phyloP scores from a whole-genome alignment of 306 rosid species.

The Fagus crenata region DNA sequence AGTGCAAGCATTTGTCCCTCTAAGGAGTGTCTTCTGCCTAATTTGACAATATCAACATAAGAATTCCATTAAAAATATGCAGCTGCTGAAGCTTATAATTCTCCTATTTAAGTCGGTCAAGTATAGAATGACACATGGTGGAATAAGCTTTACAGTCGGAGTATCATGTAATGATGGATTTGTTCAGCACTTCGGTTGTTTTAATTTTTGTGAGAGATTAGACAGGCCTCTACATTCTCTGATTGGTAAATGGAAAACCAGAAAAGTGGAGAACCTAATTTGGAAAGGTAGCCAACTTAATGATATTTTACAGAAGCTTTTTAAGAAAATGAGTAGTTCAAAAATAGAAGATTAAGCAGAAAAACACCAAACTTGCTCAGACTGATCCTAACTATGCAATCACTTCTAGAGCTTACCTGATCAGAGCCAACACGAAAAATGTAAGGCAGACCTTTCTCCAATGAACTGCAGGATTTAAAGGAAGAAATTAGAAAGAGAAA shows the following conservation, averaged over 20 bases:
- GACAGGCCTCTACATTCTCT: neutral
- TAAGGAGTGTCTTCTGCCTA: neutral
- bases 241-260: neutral
- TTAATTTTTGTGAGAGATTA: neutral
- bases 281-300: neutral
- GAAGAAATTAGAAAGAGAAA: neutral
- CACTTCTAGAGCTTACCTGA: slow-evolving; percentile 52
- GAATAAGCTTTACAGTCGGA: neutral
- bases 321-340: neutral
- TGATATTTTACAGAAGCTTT: neutral
- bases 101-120: neutral
- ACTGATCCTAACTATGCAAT: neutral
- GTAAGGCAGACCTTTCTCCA: slow-evolving; percentile 81
- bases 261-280: neutral
- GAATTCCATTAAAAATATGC: neutral
- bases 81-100: neutral
- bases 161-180: neutral
- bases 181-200: neutral
- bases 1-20: neutral
- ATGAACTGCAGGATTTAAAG: slow-evolving; percentile 59
- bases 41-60: neutral
- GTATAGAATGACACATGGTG: neutral
- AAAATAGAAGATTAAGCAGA: neutral
- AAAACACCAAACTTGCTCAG: neutral
- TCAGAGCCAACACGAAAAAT: slow-evolving; percentile 91